Conservation (phyloP, 139 green algal species). For the Edaphochlamys debaryana region DNA sequence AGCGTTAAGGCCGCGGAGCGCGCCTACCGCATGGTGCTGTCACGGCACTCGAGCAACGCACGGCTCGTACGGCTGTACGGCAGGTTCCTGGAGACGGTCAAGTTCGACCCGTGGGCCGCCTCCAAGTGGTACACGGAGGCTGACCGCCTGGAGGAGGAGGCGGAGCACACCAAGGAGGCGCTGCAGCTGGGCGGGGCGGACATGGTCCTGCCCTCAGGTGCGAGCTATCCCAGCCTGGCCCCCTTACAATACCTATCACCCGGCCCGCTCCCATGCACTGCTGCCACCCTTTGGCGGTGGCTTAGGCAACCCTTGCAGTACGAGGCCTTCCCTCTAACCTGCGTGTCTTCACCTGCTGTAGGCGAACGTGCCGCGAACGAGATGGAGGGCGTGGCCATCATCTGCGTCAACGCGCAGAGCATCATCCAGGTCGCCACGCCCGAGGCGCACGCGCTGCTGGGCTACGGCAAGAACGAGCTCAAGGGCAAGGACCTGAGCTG, state of each 20-base stretch:
- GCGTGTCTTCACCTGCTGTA: too few species aligned
- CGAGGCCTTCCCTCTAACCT: too few species aligned
- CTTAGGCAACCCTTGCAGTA: too few species aligned
- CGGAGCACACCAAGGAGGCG: constrained; percentile 40
- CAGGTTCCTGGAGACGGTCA: constrained; percentile 44
- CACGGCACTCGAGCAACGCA: constrained; percentile 5
- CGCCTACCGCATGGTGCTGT: constrained; percentile 13
- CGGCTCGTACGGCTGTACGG: constrained; percentile 40
- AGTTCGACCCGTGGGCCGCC: constrained; percentile 42
- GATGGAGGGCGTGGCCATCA: constrained; percentile 30
- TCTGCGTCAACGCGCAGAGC: constrained; percentile 46
- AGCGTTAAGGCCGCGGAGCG: constrained; percentile 33
- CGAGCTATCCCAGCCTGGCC: too few species aligned
- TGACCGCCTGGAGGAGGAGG: constrained; percentile 26
- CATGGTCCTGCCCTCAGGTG: not conserved
- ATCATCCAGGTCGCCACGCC: constrained; percentile 43
- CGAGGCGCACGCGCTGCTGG: constrained; percentile 45
- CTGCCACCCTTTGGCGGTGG: too few species aligned
- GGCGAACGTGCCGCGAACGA: not conserved
- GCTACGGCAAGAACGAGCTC: constrained; percentile 57
- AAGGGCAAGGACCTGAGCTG: constrained; percentile 49
- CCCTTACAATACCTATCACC: too few species aligned
- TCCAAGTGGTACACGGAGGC: constrained; percentile 33
- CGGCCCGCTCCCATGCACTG: too few species aligned
- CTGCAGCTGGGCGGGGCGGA: constrained; percentile 24